A percentile compares a stretch with the other conserved stretches of the same genome.
These are phyloP conservation scores for Colletotrichum gigasporum DNA, from an alignment of 2,329 filamentous ascomycete genomes.

Conservation along the genomic window DNA sequence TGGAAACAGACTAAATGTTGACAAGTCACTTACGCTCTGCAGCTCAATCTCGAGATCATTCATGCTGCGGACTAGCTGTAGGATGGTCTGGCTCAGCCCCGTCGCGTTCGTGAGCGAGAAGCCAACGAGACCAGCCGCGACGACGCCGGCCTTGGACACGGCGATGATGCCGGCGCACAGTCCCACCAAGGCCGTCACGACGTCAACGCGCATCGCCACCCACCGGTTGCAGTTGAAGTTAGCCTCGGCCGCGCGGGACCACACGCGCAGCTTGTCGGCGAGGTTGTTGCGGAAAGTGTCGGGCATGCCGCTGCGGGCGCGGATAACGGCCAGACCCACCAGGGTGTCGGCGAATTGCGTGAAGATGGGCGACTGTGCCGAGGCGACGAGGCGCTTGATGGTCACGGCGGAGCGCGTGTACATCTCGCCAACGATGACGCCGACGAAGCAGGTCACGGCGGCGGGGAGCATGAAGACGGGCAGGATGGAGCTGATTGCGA, in stretches of 20 bases:
- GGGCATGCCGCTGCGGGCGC: constrained; percentile 52
- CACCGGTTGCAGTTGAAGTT: constrained; percentile 67
- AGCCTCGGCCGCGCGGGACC: constrained; percentile 57
- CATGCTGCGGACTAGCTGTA: constrained; percentile 61
- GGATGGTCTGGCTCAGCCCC: constrained; percentile 61
- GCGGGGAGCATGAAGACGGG: constrained; percentile 60
- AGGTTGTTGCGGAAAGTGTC: constrained; percentile 56
- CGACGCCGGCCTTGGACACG: constrained; percentile 54
- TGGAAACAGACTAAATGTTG: rapidly evolving
- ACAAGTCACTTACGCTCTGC: constrained; percentile 56
- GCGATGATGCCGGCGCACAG: constrained; percentile 63
- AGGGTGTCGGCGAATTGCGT: constrained; percentile 65
- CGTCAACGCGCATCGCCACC: constrained; percentile 64
- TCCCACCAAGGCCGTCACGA: constrained; percentile 62
- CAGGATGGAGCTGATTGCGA: constrained; percentile 60
- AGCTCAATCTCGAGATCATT: constrained; percentile 67
- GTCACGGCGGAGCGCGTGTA: constrained; percentile 60
- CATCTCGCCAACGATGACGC: constrained; percentile 57
- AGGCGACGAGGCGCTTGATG: constrained; percentile 55
- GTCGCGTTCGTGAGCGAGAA: constrained; percentile 66
- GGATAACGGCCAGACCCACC: constrained; percentile 60
- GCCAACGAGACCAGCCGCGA: constrained; percentile 62
- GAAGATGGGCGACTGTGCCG: constrained; percentile 63
- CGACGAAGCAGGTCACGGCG: constrained; percentile 53
- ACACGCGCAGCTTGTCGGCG: constrained; percentile 59